phyloP scores from a whole-genome alignment of 108 stramenopile genomes.

The Cylindrotheca closterium region DNA sequence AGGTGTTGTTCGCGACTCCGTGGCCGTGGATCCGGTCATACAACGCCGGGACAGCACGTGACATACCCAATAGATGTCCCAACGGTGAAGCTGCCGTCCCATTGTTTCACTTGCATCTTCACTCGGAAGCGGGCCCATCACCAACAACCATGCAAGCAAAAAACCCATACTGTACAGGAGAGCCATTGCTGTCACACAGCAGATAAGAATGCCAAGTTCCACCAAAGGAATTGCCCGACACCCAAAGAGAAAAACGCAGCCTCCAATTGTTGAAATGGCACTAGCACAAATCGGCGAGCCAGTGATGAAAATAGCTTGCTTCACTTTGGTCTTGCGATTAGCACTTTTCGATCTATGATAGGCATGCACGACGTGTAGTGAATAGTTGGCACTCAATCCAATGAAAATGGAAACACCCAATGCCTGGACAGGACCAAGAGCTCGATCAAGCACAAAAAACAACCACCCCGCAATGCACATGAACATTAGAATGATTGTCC shows the following conservation, averaged over 20 bases:
- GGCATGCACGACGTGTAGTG: slow-evolving; percentile 18
- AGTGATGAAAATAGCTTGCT: slow-evolving; percentile 7
- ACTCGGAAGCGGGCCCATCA: slow-evolving; percentile 8
- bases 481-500: slow-evolving; percentile 3
- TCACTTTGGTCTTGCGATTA: background rate
- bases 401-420: slow-evolving; percentile 16
- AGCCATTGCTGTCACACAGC: slow-evolving; percentile 12
- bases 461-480: slow-evolving; percentile 4
- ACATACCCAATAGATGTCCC: too few relatives aligned
- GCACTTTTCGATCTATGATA: slow-evolving; percentile 8
- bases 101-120: background rate
- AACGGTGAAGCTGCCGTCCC: background rate
- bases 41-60: too few relatives aligned
- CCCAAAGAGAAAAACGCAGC: slow-evolving; percentile 11
- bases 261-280: slow-evolving; percentile 14
- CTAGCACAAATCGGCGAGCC: slow-evolving; percentile 12
- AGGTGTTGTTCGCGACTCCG: too few relatives aligned
- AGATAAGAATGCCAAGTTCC: slow-evolving; percentile 15
- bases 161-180: slow-evolving; percentile 10
- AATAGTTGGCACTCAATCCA: slow-evolving; percentile 16
- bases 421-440: slow-evolving; percentile 13
- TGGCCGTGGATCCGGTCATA: too few relatives aligned
- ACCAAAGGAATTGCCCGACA: slow-evolving; percentile 9
- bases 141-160: slow-evolving; percentile 4
- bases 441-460: slow-evolving; percentile 4